Conservation (phyloP, 495 filamentous ascomycete species). For the Immersiella caudata region DNA sequence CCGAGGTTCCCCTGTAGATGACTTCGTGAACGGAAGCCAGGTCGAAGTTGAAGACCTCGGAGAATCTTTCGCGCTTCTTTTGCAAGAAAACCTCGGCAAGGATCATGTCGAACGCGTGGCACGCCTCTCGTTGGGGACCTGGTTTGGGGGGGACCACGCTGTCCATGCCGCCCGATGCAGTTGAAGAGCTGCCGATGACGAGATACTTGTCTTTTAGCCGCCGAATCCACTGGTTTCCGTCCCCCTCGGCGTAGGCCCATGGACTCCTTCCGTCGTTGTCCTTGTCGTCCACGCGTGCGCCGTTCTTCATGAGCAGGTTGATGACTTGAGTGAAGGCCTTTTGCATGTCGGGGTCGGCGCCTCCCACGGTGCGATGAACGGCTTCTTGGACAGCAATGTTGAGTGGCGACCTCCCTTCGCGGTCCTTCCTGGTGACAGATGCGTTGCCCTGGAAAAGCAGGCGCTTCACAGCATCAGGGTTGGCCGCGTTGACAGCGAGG, state of each 20-base stretch:
- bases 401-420: slow-evolving; percentile 17
- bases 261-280: slow-evolving; percentile 18
- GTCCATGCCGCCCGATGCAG: neutral
- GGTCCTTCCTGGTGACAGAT: slow-evolving; percentile 19
- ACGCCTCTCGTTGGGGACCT: slow-evolving; percentile 19
- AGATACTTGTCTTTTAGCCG: slow-evolving; percentile 22
- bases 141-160: slow-evolving; percentile 12
- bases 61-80: slow-evolving; percentile 19
- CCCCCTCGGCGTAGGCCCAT: slow-evolving; percentile 17
- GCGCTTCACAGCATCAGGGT: slow-evolving; percentile 18
- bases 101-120: slow-evolving; percentile 22
- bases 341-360: slow-evolving; percentile 7
- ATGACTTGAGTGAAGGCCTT: slow-evolving; percentile 22
- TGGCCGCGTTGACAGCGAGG: slow-evolving; percentile 16
- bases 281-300: slow-evolving; percentile 19
- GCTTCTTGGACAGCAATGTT: slow-evolving; percentile 22
- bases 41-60: slow-evolving; percentile 26
- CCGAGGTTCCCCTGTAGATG: slow-evolving; percentile 15
- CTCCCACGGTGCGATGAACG: neutral
- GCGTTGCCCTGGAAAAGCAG: slow-evolving; percentile 20
- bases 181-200: slow-evolving; percentile 23
- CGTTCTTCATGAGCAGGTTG: slow-evolving; percentile 22
- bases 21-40: slow-evolving; percentile 16
- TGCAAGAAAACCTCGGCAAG: slow-evolving; percentile 26
- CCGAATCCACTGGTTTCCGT: slow-evolving; percentile 22